Evolutionary conservation across 805 yeast species (phyloP).

Genomic region (Teunomyces funiuensis): DNA sequence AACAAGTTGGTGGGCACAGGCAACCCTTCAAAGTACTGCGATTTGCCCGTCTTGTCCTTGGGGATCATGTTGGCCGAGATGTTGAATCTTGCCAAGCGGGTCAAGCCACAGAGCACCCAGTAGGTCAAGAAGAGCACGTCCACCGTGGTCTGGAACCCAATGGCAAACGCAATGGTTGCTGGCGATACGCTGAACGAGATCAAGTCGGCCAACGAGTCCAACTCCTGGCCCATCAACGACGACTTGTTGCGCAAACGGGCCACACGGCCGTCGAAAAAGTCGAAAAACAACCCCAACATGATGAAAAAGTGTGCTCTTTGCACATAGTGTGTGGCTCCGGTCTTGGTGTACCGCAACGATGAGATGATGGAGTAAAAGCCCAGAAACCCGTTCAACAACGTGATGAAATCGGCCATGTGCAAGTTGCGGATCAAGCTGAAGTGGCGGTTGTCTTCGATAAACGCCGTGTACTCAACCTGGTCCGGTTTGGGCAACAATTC

Average conservation of each 20-base stretch:
- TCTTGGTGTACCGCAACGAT: conserved; percentile 75
- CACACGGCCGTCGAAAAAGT: conserved; percentile 95
- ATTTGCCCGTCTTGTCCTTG: conserved; percentile 82
- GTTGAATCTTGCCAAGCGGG: conserved; percentile 92
- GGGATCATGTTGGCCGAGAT: conserved; percentile 93
- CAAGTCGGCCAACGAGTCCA: conserved; percentile 94
- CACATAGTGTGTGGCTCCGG: conserved; percentile 65
- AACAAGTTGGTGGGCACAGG: conserved; percentile 89
- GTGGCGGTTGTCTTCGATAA: conserved; percentile 81
- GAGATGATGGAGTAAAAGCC: conserved; percentile 91
- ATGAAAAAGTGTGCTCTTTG: conserved; percentile 90
- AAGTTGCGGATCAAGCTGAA: conserved; percentile 81
- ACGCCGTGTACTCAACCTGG: conserved; percentile 71
- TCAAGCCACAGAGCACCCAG: conserved; percentile 90
- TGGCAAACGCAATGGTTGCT: conserved; percentile 85
- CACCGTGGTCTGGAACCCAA: conserved; percentile 82
- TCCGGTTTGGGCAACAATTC: conserved; percentile 77
- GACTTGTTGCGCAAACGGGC: conserved; percentile 92
- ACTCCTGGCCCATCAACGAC: conserved; percentile 93
- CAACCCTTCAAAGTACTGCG: conserved; percentile 91
- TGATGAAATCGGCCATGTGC: conserved; percentile 95
- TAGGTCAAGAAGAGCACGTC: conserved; percentile 76
- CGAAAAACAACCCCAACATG: conserved; percentile 89
- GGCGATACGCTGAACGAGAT: conserved; percentile 96
- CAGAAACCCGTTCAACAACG: conserved; percentile 88